A percentile compares a stretch with the other conserved stretches of the same genome.
phyloP scores from a whole-genome alignment of 495 filamentous ascomycete genomes.

The Trichoderma asperelloides region DNA sequence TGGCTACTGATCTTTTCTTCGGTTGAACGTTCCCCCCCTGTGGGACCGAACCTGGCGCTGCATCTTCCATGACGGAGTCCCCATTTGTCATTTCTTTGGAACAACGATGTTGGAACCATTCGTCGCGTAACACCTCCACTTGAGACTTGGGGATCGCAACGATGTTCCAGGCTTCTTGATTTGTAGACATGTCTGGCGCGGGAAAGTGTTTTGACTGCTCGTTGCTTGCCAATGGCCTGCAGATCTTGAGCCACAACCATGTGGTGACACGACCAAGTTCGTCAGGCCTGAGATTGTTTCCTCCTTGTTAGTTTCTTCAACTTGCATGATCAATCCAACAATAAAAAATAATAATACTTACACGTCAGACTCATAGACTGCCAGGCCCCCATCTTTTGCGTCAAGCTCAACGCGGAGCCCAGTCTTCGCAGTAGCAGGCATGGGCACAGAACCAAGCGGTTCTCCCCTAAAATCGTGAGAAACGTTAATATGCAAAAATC shows the following conservation, averaged over 20 bases:
- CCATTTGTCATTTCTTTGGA: neutral
- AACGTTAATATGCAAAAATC: neutral
- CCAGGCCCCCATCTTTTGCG: neutral
- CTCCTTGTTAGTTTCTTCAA: neutral
- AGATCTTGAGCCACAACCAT: neutral
- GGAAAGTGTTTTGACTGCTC: neutral
- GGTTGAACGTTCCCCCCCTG: neutral
- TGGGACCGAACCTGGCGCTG: neutral
- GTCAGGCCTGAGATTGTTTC: neutral
- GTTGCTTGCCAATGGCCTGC: neutral
- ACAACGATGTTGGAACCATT: neutral
- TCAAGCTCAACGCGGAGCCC: neutral
- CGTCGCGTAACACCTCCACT: neutral
- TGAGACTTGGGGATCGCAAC: neutral
- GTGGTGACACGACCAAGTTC: neutral
- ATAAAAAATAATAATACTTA: neutral
- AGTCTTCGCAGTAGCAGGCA: neutral
- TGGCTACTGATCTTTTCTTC: neutral
- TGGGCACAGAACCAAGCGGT: neutral
- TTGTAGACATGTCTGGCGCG: neutral
- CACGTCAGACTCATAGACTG: neutral
- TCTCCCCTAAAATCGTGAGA: neutral
- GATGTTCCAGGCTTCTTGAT: neutral
- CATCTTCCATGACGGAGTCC: neutral
- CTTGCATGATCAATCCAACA: neutral